Evolutionary conservation across 257 asterid species (phyloP).

Genomic region (Gardenia jasminoides): DNA sequence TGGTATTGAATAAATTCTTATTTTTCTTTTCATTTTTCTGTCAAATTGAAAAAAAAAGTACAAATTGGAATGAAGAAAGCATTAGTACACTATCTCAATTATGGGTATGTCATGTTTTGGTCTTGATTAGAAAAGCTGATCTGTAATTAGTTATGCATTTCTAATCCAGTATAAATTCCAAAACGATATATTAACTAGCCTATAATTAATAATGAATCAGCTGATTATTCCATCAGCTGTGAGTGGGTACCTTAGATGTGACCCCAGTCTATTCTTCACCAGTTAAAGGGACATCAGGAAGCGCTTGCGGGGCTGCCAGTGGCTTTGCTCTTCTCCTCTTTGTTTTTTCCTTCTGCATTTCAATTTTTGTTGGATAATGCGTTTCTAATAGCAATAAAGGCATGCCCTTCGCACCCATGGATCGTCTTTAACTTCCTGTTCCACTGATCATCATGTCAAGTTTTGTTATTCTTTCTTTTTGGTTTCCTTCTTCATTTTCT

Average conservation of each 20-base stretch:
- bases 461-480: neutral
- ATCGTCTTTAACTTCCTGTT: constrained; percentile 31
- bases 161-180: no score
- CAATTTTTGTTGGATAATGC: constrained; percentile 60
- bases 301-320: constrained; percentile 77
- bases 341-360: constrained; percentile 53
- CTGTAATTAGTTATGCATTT: no score
- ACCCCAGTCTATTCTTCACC: constrained; percentile 37
- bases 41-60: no score
- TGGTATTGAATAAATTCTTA: no score
- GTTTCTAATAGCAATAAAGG: constrained; percentile 48
- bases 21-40: no score
- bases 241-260: constrained; percentile 69
- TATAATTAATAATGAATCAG: constrained; percentile 39
- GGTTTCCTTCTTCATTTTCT: neutral
- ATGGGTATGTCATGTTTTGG: no score
- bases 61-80: no score
- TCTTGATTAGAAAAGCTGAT: no score
- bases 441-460: neutral
- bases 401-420: constrained; percentile 54
- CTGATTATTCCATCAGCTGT: constrained; percentile 65
- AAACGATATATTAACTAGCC: no score
- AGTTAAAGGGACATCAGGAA: constrained; percentile 34
- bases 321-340: constrained; percentile 73
- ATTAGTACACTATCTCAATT: no score